Evolutionary conservation across 352 stramenopile species (phyloP).

Genomic region (Globisporangium ultimum): DNA sequence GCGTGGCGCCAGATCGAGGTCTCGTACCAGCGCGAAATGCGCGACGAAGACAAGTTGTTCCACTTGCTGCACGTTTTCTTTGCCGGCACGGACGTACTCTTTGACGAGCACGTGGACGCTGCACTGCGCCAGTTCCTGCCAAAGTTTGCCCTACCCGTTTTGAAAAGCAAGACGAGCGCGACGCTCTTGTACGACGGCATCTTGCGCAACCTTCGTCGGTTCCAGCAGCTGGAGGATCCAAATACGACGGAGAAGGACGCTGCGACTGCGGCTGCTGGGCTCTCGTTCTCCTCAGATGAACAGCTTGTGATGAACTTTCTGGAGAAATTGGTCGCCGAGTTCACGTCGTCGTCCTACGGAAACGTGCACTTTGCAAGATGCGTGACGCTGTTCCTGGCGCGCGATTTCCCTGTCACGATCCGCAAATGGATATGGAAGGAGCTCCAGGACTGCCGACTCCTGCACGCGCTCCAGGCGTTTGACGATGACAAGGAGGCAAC

Average conservation of each 20-base stretch:
- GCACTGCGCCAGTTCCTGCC: slow-evolving; percentile 45
- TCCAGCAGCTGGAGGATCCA: slow-evolving; percentile 47
- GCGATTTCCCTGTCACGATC: slow-evolving; percentile 51
- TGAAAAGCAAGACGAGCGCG: slow-evolving; percentile 9
- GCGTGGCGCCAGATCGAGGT: neutral
- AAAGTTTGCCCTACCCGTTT: slow-evolving; percentile 36
- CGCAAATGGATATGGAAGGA: slow-evolving; percentile 76
- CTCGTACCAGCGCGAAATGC: slow-evolving; percentile 14
- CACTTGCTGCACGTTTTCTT: slow-evolving; percentile 76
- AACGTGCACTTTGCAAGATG: slow-evolving; percentile 65
- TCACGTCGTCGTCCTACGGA: slow-evolving; percentile 62
- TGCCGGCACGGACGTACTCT: slow-evolving; percentile 62
- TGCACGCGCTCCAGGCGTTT: slow-evolving; percentile 51
- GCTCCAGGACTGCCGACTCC: slow-evolving; percentile 40
- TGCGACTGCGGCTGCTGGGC: slow-evolving; percentile 2
- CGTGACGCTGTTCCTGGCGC: slow-evolving; percentile 53
- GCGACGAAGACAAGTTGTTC: slow-evolving; percentile 69
- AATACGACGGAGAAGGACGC: slow-evolving; percentile 11
- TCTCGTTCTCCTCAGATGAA: slow-evolving; percentile 42
- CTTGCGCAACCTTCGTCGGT: slow-evolving; percentile 41
- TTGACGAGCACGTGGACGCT: slow-evolving; percentile 58
- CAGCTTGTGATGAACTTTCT: slow-evolving; percentile 62
- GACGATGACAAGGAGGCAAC: slow-evolving; percentile 15
- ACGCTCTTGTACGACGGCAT: slow-evolving; percentile 43
- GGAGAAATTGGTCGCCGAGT: slow-evolving; percentile 65